A percentile compares a stretch with the other conserved stretches of the same genome.
phyloP scores from a whole-genome alignment of 306 rosid genomes.

The Myrica gale region DNA sequence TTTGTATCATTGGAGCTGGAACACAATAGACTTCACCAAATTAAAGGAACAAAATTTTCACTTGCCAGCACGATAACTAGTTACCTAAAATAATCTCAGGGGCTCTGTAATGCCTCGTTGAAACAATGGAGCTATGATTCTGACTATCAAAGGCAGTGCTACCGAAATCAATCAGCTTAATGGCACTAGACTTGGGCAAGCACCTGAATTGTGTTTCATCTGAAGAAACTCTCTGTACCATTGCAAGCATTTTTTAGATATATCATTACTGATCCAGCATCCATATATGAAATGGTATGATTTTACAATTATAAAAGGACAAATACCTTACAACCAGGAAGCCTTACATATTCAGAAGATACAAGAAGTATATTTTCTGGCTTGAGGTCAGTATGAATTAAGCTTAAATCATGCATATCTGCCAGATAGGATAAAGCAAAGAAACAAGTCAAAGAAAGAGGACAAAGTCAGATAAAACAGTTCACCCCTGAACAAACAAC shows the following conservation, averaged over 20 bases:
- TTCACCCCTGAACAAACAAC: constrained; percentile 41
- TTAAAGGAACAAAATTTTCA: constrained; percentile 29
- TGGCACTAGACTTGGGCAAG: constrained; percentile 99
- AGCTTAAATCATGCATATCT: constrained; percentile 90
- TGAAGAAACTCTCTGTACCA: constrained; percentile 84
- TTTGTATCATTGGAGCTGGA: constrained; percentile 17
- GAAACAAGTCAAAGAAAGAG: constrained; percentile 32
- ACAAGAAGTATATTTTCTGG: constrained; percentile 98
- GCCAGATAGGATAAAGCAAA: constrained; percentile 49
- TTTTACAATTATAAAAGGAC: constrained; percentile 32
- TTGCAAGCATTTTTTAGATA: constrained; percentile 48
- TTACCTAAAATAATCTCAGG: constrained; percentile 98
- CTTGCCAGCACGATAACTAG: constrained; percentile 46
- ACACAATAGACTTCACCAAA: constrained; percentile 25
- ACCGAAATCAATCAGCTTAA: constrained; percentile 99
- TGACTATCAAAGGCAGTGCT: constrained; percentile 88
- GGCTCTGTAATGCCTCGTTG: constrained; percentile 97
- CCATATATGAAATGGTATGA: constrained; percentile 33
- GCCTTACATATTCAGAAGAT: constrained; percentile 83
- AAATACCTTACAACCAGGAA: constrained; percentile 85
- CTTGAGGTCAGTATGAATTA: constrained; percentile 96
- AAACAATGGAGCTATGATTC: constrained; percentile 90
- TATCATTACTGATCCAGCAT: constrained; percentile 32
- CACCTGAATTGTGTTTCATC: constrained; percentile 77
- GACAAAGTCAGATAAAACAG: constrained; percentile 33